Evolutionary conservation across 805 yeast species (phyloP).

Genomic region (Ogataea angusta): DNA sequence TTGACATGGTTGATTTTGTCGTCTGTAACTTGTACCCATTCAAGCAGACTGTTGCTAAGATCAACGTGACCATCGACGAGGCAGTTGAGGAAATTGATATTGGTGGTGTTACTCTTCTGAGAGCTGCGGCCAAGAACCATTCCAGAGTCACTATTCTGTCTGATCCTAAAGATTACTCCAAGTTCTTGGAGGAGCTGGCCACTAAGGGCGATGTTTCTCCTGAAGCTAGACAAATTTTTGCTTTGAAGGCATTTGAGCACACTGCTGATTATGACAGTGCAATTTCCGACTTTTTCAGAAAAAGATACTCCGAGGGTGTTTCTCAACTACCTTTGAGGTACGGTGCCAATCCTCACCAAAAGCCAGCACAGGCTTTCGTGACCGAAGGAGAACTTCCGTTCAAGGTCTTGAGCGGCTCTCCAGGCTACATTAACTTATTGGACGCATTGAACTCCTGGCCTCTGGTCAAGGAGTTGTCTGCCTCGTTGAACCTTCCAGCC

Average conservation of each 20-base stretch:
- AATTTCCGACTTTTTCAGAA: constrained; percentile 95
- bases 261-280: constrained; percentile 97
- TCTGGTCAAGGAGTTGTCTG: constrained; percentile 91
- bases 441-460: constrained; percentile 99
- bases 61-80: constrained; percentile 92
- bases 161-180: constrained; percentile 91
- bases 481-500: constrained; percentile 92
- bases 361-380: constrained; percentile 97
- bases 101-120: constrained; percentile 94
- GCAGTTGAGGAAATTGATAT: constrained; percentile 98
- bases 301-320: constrained; percentile 86
- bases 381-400: constrained; percentile 86
- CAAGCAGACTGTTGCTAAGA: constrained; percentile 94
- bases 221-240: constrained; percentile 75
- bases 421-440: constrained; percentile 94
- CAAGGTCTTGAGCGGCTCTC: constrained; percentile 90
- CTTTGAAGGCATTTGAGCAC: constrained; percentile 96
- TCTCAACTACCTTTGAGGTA: constrained; percentile 93
- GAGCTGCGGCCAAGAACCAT: constrained; percentile 99
- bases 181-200: constrained; percentile 76
- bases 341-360: constrained; percentile 99
- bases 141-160: constrained; percentile 92
- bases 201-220: constrained; percentile 61
- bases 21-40: constrained; percentile 98
- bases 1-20: constrained; percentile 93